Conservation (phyloP, 2,329 filamentous ascomycete genomes). For the Aspergillus fructus region DNA sequence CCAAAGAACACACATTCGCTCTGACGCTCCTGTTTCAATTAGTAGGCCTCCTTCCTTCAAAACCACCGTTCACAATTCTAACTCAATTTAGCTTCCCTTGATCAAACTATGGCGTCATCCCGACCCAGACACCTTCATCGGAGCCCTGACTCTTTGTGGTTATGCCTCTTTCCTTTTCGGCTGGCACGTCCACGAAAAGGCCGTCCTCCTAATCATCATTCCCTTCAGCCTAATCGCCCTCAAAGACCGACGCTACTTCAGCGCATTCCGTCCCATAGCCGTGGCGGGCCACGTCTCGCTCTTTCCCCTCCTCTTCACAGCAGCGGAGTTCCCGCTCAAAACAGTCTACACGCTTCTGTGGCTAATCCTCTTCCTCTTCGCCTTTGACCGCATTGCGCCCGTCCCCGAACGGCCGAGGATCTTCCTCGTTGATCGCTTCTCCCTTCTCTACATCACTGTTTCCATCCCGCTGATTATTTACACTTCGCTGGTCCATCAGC, state of each 20-base stretch:
- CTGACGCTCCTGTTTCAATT: slow-evolving; percentile 81
- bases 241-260: slow-evolving; percentile 83
- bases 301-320: slow-evolving; percentile 89
- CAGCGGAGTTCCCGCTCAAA: slow-evolving; percentile 91
- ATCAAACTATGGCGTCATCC: slow-evolving; percentile 78
- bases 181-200: slow-evolving; percentile 99
- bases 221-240: slow-evolving; percentile 92
- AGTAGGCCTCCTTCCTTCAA: slow-evolving; percentile 39
- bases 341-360: slow-evolving; percentile 89
- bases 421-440: slow-evolving; percentile 89
- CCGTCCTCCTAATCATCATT: slow-evolving; percentile 88
- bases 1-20: slow-evolving; percentile 74
- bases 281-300: slow-evolving; percentile 94
- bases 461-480: slow-evolving; percentile 88
- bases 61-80: slow-evolving; percentile 17
- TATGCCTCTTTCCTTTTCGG: slow-evolving; percentile 97
- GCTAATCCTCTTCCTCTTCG: slow-evolving; percentile 80
- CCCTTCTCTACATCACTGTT: slow-evolving; percentile 82
- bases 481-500: slow-evolving; percentile 76
- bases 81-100: slow-evolving; percentile 60
- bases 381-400: slow-evolving; percentile 84
- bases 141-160: slow-evolving; percentile 85
- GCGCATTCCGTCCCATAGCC: slow-evolving; percentile 86
- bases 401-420: slow-evolving; percentile 76
- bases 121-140: slow-evolving; percentile 86